Evolutionary conservation across 495 filamentous ascomycete species (phyloP).

Genomic region (Aspergillus bridgeri): DNA sequence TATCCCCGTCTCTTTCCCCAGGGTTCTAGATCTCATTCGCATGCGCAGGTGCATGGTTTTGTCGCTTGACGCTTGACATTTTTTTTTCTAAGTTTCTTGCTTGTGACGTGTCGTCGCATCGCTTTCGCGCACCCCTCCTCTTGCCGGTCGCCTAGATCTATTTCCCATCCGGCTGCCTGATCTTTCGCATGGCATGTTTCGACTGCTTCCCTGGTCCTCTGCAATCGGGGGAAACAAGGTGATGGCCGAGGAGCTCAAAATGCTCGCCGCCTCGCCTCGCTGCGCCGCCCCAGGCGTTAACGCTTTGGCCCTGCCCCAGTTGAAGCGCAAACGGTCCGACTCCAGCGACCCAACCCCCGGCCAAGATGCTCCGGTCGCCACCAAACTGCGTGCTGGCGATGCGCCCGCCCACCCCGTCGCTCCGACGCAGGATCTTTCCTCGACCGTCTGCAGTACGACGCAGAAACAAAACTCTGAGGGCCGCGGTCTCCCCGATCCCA

Average conservation of each 20-base stretch:
- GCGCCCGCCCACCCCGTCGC: constrained; percentile 16
- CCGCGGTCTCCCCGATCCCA: constrained; percentile 4
- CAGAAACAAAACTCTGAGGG: constrained; percentile 11
- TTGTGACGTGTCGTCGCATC: constrained; percentile 27
- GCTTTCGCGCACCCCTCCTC: constrained; percentile 20
- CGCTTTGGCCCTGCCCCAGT: constrained; percentile 37
- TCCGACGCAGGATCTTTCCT: constrained; percentile 6
- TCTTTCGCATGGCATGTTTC: constrained; percentile 57
- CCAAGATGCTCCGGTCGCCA: constrained; percentile 30
- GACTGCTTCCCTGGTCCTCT: constrained; percentile 53
- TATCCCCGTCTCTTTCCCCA: constrained; percentile 1
- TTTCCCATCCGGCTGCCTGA: constrained; percentile 12
- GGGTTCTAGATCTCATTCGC: constrained; percentile 18
- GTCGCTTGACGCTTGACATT: not conserved
- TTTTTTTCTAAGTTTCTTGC: constrained; percentile 3
- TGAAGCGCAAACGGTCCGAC: constrained; percentile 55
- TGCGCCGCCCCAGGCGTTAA: constrained; percentile 39
- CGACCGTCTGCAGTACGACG: constrained; percentile 3
- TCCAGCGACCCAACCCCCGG: constrained; percentile 25
- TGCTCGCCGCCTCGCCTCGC: constrained; percentile 35
- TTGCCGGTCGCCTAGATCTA: constrained; percentile 5
- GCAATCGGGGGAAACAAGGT: constrained; percentile 54
- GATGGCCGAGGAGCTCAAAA: constrained; percentile 46
- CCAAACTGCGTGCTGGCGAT: constrained; percentile 32
- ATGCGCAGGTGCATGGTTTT: constrained; percentile 20